Percentiles rank a stretch among this genome's conserved stretches.
Evolutionary conservation across 2,329 filamentous ascomycete genomes (phyloP).

Genomic region (Diaporthe sp.): DNA sequence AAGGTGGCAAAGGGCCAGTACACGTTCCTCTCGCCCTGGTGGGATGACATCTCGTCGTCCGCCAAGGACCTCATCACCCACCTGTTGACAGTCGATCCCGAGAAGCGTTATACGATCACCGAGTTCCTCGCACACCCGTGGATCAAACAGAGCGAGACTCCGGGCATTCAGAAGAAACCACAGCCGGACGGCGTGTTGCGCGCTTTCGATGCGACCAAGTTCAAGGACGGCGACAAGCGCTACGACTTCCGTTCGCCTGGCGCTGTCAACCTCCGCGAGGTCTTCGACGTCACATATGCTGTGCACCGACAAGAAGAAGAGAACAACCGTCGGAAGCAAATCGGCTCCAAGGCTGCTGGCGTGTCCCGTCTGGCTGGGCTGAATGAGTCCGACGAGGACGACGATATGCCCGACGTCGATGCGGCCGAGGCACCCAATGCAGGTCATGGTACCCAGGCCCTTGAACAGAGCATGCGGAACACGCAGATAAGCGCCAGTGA

Average conservation of each 20-base stretch:
- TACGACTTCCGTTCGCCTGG: conserved; percentile 96
- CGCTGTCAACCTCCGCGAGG: conserved; percentile 93
- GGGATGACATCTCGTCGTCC: conserved; percentile 97
- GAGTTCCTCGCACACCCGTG: conserved; percentile 96
- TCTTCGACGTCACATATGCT: conserved; percentile 98
- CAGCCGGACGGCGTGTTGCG: conserved; percentile 60
- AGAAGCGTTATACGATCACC: conserved; percentile 92
- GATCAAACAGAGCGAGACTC: conserved; percentile 78
- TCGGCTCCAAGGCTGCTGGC: conserved; percentile 78
- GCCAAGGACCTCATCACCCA: conserved; percentile 96
- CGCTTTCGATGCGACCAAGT: conserved; percentile 69
- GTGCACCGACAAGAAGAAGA: conserved; percentile 98
- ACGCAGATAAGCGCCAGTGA: conserved; percentile 78
- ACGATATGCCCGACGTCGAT: conserved; percentile 63
- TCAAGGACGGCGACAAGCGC: conserved; percentile 73
- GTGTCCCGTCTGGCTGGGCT: conserved; percentile 71
- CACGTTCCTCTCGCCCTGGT: conserved; percentile 98
- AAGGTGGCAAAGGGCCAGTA: conserved; percentile 98
- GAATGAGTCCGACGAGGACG: conserved; percentile 76
- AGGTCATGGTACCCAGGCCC: conserved; percentile 70
- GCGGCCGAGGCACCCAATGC: conserved; percentile 57
- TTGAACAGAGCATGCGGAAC: conserved; percentile 90
- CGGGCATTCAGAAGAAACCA: conserved; percentile 70
- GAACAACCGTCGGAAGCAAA: conserved; percentile 88
- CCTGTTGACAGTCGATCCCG: conserved; percentile 92